These are phyloP conservation scores for Calycina marina DNA, from an alignment of 2,329 filamentous ascomycete species.

Conservation along the genomic window DNA sequence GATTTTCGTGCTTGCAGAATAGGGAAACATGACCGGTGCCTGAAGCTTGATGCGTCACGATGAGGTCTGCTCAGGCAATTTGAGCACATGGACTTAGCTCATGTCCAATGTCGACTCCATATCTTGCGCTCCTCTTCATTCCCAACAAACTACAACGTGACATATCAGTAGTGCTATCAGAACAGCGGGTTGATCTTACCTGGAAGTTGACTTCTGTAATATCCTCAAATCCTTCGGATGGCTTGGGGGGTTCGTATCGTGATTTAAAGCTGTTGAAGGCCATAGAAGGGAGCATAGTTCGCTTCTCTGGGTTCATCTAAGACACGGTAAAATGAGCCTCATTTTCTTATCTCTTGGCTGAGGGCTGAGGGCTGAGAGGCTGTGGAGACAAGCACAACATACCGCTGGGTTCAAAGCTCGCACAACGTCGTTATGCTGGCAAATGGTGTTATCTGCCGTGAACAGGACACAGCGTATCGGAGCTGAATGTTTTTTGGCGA, in stretches of 20 bases:
- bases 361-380: too few relatives aligned
- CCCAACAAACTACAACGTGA: background rate
- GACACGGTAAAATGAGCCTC: background rate
- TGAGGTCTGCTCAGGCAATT: too few relatives aligned
- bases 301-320: constrained; percentile 69
- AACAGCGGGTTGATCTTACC: constrained; percentile 25
- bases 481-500: constrained; percentile 56
- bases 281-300: constrained; percentile 57
- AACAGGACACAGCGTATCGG: constrained; percentile 81
- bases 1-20: too few relatives aligned
- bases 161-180: background rate
- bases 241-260: constrained; percentile 56
- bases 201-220: constrained; percentile 61
- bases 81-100: too few relatives aligned
- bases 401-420: constrained; percentile 45
- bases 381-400: too few relatives aligned
- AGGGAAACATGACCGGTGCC: too few relatives aligned
- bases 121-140: background rate
- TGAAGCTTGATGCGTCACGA: too few relatives aligned
- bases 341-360: background rate
- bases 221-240: constrained; percentile 72
- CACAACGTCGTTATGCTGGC: constrained; percentile 78
- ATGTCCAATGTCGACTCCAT: constrained; percentile 1
- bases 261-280: constrained; percentile 67
- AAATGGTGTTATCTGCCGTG: constrained; percentile 46